Conservation (phyloP, 257 asterid genomes). For the Plantago ovata region DNA sequence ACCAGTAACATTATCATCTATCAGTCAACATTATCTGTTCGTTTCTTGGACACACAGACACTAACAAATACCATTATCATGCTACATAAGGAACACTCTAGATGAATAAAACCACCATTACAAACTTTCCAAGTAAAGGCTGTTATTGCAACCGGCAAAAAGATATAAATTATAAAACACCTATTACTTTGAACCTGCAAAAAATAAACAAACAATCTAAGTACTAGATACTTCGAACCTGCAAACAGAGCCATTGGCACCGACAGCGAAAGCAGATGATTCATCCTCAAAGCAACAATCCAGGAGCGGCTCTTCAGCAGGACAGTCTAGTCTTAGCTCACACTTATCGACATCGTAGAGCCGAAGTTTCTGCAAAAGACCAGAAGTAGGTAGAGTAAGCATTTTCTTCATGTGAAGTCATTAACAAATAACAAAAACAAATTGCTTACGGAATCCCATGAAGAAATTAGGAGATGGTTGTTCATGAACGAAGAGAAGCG, state of each 20-base stretch:
- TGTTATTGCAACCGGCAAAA: too few relatives aligned
- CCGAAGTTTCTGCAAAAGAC: constrained; percentile 59
- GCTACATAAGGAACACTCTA: too few relatives aligned
- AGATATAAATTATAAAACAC: not conserved
- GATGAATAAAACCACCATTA: too few relatives aligned
- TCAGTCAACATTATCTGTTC: too few relatives aligned
- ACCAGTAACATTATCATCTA: too few relatives aligned
- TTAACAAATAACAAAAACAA: not conserved
- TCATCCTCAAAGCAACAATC: constrained; percentile 84
- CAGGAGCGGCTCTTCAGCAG: constrained; percentile 41
- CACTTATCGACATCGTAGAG: constrained; percentile 65
- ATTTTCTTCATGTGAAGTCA: constrained; percentile 11
- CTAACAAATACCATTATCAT: too few relatives aligned
- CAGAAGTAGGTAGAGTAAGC: constrained; percentile 9
- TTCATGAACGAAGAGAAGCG: constrained; percentile 71
- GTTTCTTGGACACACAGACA: too few relatives aligned
- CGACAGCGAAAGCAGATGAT: constrained; percentile 49
- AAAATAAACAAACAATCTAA: not conserved
- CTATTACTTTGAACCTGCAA: not conserved
- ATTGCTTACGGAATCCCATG: constrained; percentile 79
- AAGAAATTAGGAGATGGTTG: constrained; percentile 73
- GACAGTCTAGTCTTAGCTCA: constrained; percentile 57
- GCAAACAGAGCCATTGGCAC: constrained; percentile 69
- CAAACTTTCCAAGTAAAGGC: too few relatives aligned
- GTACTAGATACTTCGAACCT: constrained; percentile 42